Evolutionary conservation across 139 green algal species (phyloP).

Genomic region (Ulvella scutata): DNA sequence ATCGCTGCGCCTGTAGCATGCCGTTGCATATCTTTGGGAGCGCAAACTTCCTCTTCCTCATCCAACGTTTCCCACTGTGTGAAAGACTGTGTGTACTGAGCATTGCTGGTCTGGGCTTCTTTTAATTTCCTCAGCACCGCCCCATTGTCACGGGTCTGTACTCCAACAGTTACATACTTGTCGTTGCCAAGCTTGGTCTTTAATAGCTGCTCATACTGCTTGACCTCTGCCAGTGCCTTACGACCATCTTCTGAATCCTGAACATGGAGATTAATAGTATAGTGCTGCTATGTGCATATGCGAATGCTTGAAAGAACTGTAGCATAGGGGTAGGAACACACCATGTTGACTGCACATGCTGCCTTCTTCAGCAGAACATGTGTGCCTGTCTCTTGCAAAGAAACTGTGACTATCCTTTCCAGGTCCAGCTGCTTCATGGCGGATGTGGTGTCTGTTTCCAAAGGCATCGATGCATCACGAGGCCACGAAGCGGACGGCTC

Average conservation of each 20-base stretch:
- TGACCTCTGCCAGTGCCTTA: background rate
- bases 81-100: background rate
- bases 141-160: background rate
- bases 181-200: background rate
- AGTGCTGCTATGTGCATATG: background rate
- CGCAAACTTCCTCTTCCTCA: background rate
- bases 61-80: background rate
- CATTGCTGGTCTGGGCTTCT: background rate
- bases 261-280: background rate
- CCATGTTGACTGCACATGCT: background rate
- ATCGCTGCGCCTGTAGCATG: no score
- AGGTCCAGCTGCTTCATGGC: constrained; percentile 25
- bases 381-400: constrained; percentile 32
- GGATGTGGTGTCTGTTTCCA: no score
- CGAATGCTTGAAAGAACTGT: background rate
- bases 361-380: constrained; percentile 25
- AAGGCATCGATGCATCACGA: no score
- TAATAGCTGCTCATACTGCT: background rate
- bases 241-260: background rate
- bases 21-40: no score
- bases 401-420: constrained; percentile 17
- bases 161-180: background rate
- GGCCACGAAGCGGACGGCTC: no score
- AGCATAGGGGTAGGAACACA: constrained; percentile 5
- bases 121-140: background rate